Evolutionary conservation across 441 rosid species (phyloP).

Genomic region (Macaranga tanarius): DNA sequence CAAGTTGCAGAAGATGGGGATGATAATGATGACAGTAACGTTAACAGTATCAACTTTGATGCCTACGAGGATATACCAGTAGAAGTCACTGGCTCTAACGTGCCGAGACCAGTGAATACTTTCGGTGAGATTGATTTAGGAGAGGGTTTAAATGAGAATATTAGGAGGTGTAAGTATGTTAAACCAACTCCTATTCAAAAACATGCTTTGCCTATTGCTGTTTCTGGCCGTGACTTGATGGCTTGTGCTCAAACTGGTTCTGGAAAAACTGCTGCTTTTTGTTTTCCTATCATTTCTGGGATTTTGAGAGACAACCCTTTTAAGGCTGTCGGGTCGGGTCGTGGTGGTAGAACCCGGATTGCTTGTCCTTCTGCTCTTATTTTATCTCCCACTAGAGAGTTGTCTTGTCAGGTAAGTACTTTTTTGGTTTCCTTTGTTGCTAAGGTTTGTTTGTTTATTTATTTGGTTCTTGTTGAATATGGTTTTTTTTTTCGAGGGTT

Average conservation of each 20-base stretch:
- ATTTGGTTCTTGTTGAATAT: neutral
- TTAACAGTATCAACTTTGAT: slow-evolving; percentile 31
- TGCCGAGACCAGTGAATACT: slow-evolving; percentile 34
- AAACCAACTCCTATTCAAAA: slow-evolving; percentile 57
- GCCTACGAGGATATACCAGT: slow-evolving; percentile 51
- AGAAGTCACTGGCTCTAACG: slow-evolving; percentile 37
- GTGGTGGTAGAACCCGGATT: slow-evolving; percentile 16
- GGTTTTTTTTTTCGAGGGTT: too few relatives aligned
- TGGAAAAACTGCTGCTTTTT: slow-evolving; percentile 57
- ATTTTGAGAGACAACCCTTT: slow-evolving; percentile 25
- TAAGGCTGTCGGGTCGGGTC: slow-evolving; percentile 14
- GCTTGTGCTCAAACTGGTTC: slow-evolving; percentile 64
- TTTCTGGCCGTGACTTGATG: slow-evolving; percentile 59
- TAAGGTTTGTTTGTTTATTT: neutral
- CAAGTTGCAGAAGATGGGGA: slow-evolving; percentile 23
- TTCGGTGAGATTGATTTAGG: slow-evolving; percentile 44
- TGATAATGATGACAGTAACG: neutral
- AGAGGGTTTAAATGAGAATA: slow-evolving; percentile 35
- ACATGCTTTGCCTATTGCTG: slow-evolving; percentile 49
- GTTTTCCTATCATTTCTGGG: slow-evolving; percentile 47
- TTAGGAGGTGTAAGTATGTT: slow-evolving; percentile 43
- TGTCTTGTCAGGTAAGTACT: slow-evolving; percentile 48
- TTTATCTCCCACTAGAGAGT: slow-evolving; percentile 55
- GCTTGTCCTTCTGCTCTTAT: slow-evolving; percentile 48
- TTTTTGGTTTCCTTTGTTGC: too few relatives aligned